These are phyloP conservation scores for Allantophomopsis lycopodina DNA, from an alignment of 2,329 filamentous ascomycete species.

Conservation along the genomic window DNA sequence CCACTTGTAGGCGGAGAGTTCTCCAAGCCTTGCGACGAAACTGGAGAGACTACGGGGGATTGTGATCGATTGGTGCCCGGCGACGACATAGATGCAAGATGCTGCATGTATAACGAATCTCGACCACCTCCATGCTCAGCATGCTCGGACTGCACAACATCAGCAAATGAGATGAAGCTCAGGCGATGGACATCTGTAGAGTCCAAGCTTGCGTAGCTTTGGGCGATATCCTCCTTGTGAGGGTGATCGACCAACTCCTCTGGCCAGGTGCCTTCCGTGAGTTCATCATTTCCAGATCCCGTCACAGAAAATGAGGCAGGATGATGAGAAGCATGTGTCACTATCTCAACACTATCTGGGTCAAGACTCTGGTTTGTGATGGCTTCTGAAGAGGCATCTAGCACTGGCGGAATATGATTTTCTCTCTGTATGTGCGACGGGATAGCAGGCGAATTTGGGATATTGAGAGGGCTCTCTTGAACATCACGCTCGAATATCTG, in stretches of 20 bases:
- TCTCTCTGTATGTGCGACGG: conserved; percentile 89
- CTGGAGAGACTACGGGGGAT: conserved; percentile 67
- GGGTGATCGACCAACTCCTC: conserved; percentile 35
- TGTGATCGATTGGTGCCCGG: conserved; percentile 50
- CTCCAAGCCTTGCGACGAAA: conserved; percentile 55
- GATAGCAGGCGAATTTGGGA: conserved; percentile 70
- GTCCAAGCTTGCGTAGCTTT: conserved; percentile 68
- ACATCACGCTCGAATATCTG: conserved; percentile 93
- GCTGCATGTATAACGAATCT: conserved; percentile 58
- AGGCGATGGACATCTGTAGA: conserved; percentile 66
- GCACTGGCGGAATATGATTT: conserved; percentile 81
- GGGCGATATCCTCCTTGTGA: conserved; percentile 47
- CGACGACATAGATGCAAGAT: conserved; percentile 45
- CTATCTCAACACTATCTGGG: conserved; percentile 83
- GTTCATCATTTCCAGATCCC: conserved; percentile 26
- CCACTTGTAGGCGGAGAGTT: conserved; percentile 68
- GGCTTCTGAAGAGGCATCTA: conserved; percentile 82
- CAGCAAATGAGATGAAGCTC: conserved; percentile 93
- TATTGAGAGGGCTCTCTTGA: conserved; percentile 58
- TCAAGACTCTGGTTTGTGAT: conserved; percentile 80
- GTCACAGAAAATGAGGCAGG: conserved; percentile 58
- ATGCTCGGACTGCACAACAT: conserved; percentile 81
- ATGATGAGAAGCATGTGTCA: conserved; percentile 76
- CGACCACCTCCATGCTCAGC: conserved; percentile 46
- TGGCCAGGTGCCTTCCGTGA: conserved; percentile 15